These are phyloP conservation scores for Decorospora gaudefroyi DNA, from an alignment of 2,329 filamentous ascomycete species.

Conservation along the genomic window DNA sequence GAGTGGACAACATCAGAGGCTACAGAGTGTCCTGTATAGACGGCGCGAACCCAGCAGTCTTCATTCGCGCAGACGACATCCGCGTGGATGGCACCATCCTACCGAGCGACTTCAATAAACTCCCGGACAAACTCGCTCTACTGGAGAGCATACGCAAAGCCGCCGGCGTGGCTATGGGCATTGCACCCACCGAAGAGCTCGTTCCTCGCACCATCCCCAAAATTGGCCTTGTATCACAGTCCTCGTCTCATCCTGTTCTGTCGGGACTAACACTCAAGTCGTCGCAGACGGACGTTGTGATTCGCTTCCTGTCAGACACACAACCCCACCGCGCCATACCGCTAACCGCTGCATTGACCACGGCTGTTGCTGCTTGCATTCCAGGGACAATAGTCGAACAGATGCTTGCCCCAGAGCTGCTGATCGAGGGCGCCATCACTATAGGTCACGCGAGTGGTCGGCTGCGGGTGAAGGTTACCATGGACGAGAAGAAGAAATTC, in stretches of 20 bases:
- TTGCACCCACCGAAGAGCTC: constrained; percentile 52
- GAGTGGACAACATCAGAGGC: constrained; percentile 57
- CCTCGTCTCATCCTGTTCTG: constrained; percentile 46
- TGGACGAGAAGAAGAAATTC: constrained; percentile 31
- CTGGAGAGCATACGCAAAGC: constrained; percentile 63
- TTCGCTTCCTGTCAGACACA: constrained; percentile 52
- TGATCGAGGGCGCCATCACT: constrained; percentile 41
- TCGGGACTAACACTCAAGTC: constrained; percentile 46
- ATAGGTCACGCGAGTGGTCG: constrained; percentile 49
- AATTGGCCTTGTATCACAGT: constrained; percentile 60
- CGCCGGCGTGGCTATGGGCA: constrained; percentile 65
- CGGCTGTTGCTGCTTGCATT: constrained; percentile 49
- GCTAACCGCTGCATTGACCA: constrained; percentile 50
- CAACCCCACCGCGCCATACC: constrained; percentile 53
- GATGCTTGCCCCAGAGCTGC: constrained; percentile 30
- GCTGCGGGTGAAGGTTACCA: constrained; percentile 45
- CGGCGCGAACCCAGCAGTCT: constrained; percentile 66
- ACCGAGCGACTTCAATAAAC: constrained; percentile 59
- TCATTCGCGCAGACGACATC: constrained; percentile 61
- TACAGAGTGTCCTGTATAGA: constrained; percentile 64
- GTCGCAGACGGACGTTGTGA: constrained; percentile 47
- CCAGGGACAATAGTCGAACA: constrained; percentile 46
- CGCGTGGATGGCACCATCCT: constrained; percentile 57
- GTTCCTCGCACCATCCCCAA: constrained; percentile 66
- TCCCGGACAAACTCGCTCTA: constrained; percentile 55